A percentile compares a stretch with the other conserved stretches of the same genome.
Evolutionary conservation across 2,329 filamentous ascomycete species (phyloP).

Genomic region (Monosporascus cannonballus): DNA sequence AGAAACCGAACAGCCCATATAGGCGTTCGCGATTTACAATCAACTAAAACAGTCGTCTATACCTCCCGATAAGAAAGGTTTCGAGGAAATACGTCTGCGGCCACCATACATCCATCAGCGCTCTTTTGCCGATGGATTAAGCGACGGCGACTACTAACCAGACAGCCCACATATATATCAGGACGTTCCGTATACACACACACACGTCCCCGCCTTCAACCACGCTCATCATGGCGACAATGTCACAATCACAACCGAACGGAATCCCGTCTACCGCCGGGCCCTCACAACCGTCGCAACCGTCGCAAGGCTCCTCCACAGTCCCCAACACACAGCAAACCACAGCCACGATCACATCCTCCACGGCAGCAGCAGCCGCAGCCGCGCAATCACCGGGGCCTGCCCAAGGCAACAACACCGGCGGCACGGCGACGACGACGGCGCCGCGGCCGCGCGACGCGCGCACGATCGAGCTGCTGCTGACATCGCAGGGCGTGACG

Average conservation of each 20-base stretch:
- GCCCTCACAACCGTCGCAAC: conserved; percentile 23
- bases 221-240: conserved; percentile 23
- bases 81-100: too few relatives aligned
- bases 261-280: conserved; percentile 38
- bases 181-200: too few relatives aligned
- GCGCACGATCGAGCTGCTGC: conserved; percentile 72
- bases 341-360: conserved; percentile 12
- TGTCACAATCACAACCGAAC: conserved; percentile 44
- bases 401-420: conserved; percentile 6
- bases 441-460: conserved; percentile 67
- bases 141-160: too few relatives aligned
- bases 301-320: conserved; percentile 27
- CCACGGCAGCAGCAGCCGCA: not conserved
- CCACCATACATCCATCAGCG: too few relatives aligned
- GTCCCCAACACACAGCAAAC: conserved; percentile 18
- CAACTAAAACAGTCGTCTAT: too few relatives aligned
- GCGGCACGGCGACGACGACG: conserved; percentile 23
- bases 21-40: too few relatives aligned
- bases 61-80: too few relatives aligned
- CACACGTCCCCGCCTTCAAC: not conserved
- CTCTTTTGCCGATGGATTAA: too few relatives aligned
- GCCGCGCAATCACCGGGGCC: not conserved
- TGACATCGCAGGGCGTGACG: conserved; percentile 72
- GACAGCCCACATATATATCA: too few relatives aligned
- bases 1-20: too few relatives aligned